A percentile compares a stretch with the other conserved stretches of the same genome.
Evolutionary conservation across 164 flowering plant species (phyloP).

Genomic region (Aristolochia fimbriata): DNA sequence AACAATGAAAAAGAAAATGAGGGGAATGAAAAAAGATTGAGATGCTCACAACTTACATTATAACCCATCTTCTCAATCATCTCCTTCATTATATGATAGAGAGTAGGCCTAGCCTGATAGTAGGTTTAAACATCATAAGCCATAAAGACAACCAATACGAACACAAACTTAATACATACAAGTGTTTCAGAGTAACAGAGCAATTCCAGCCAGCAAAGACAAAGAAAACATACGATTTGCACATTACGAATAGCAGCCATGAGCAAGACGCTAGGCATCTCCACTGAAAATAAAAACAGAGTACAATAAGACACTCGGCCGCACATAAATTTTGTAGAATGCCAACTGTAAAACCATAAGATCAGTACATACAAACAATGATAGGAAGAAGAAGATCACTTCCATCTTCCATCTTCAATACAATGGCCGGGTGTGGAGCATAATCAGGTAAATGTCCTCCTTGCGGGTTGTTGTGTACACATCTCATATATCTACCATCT

Average conservation of each 20-base stretch:
- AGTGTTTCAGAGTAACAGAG: too few relatives aligned
- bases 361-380: constrained; percentile 75
- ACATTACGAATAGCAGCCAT: constrained; percentile 97
- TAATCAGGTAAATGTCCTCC: constrained; percentile 87
- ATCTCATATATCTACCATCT: constrained; percentile 78
- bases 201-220: background rate
- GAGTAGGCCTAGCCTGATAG: constrained; percentile 84
- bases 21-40: background rate
- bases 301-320: too few relatives aligned
- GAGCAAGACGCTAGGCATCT: constrained; percentile 90
- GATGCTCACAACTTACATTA: constrained; percentile 31
- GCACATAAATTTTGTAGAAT: too few relatives aligned
- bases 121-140: constrained; percentile 1
- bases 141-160: background rate
- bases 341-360: too few relatives aligned
- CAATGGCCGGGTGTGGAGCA: constrained; percentile 97
- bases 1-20: background rate
- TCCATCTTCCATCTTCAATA: constrained; percentile 98
- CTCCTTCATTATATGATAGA: constrained; percentile 83
- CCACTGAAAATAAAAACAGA: constrained; percentile 58
- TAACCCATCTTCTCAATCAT: constrained; percentile 97
- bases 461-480: constrained; percentile 90
- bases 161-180: background rate
- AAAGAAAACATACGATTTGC: constrained; percentile 62
- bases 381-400: constrained; percentile 94